phyloP scores from a whole-genome alignment of 1,284 basidiomycete species.

The Pholiota adiposa region DNA sequence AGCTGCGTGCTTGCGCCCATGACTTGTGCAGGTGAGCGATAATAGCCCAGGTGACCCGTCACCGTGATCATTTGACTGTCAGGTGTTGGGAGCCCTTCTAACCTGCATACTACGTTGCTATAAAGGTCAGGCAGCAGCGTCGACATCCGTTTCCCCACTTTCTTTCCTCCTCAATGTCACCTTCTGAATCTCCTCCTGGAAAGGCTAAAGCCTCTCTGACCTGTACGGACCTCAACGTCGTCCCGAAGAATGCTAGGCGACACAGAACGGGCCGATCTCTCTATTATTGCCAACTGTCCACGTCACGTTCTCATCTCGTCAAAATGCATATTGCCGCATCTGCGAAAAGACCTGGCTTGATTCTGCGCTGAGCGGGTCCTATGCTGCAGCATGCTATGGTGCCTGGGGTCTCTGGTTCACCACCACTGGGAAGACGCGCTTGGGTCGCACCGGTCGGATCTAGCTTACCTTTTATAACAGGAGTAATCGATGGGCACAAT shows the following conservation, averaged over 20 bases:
- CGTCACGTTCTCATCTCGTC: constrained; percentile 5
- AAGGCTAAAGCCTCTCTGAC: constrained; percentile 2
- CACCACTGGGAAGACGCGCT: background rate
- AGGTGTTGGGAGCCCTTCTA: constrained; percentile 22
- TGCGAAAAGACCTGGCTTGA: constrained; percentile 4
- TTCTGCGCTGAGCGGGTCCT: background rate
- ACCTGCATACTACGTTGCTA: constrained; percentile 17
- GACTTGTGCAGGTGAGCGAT: constrained; percentile 25
- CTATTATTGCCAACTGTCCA: constrained; percentile 15
- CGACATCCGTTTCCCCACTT: constrained; percentile 5
- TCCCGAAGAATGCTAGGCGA: background rate
- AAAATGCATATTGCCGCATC: background rate
- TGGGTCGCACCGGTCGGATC: constrained; percentile 15
- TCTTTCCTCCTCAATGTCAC: constrained; percentile 7
- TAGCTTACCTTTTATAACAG: background rate
- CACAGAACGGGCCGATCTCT: background rate
- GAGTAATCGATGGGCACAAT: background rate
- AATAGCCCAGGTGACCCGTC: constrained; percentile 22
- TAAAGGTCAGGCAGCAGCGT: constrained; percentile 18
- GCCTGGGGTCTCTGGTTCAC: constrained; percentile 15
- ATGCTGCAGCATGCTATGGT: constrained; percentile 2
- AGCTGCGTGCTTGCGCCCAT: constrained; percentile 17
- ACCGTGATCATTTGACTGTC: constrained; percentile 21
- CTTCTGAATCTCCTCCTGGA: constrained; percentile 4
- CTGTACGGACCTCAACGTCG: background rate